Conservation (phyloP, 2,329 filamentous ascomycete species). For the Pseudocercospora fijiensis region DNA sequence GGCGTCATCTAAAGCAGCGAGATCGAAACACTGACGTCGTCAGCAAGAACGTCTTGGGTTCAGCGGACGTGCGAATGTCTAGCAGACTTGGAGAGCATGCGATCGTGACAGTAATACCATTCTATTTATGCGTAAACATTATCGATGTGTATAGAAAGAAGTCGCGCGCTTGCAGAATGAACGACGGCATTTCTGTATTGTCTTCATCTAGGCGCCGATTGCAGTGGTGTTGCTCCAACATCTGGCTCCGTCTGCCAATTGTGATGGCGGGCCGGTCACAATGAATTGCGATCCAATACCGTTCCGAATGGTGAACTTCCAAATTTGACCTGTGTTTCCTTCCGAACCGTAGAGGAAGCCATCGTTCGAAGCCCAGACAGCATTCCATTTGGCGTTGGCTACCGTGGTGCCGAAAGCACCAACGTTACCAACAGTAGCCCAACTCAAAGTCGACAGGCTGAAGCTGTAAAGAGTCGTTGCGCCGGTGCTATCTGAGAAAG, state of each 20-base stretch:
- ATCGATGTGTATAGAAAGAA: not conserved
- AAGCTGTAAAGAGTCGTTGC: constrained; percentile 11
- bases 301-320: constrained; percentile 11
- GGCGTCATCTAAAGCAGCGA: no score
- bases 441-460: constrained; percentile 1
- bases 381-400: constrained; percentile 13
- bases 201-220: not conserved
- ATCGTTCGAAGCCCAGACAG: constrained; percentile 10
- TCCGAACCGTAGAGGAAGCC: constrained; percentile 16
- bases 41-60: no score
- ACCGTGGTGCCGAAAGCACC: not conserved
- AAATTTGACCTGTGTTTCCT: constrained; percentile 14
- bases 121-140: not conserved
- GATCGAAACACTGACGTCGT: no score
- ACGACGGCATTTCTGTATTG: not conserved
- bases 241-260: constrained; percentile 14
- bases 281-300: not conserved
- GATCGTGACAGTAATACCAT: not conserved
- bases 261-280: not conserved
- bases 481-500: not conserved
- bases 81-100: no score
- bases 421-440: not conserved
- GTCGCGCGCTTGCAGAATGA: not conserved
- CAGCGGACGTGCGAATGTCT: no score
- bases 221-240: constrained; percentile 7